Conservation (phyloP, 352 stramenopile genomes). For the Phytophthora podocarpi region DNA sequence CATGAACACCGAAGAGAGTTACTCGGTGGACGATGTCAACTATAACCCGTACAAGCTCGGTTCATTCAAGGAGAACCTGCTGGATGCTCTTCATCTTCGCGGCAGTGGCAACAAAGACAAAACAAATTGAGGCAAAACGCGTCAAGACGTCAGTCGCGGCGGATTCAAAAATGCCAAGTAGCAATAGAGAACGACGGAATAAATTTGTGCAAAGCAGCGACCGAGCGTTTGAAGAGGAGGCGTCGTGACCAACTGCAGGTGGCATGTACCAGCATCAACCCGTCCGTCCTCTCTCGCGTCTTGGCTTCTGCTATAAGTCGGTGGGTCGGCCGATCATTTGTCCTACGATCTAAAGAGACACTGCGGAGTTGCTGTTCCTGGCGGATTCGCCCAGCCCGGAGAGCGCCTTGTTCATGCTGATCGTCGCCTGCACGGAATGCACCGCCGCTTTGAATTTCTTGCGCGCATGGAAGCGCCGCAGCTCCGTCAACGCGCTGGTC, state of each 20-base stretch:
- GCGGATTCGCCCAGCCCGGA: slow-evolving; percentile 34
- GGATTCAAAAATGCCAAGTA: slow-evolving; percentile 6
- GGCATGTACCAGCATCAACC: background rate
- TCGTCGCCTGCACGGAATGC: slow-evolving; percentile 79
- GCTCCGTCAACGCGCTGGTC: slow-evolving; percentile 72
- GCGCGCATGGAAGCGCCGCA: slow-evolving; percentile 81
- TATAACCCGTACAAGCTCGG: slow-evolving; percentile 80
- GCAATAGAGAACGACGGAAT: slow-evolving; percentile 29
- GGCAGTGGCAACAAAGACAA: slow-evolving; percentile 34
- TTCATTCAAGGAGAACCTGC: slow-evolving; percentile 60
- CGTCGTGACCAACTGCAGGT: no score
- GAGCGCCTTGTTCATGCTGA: slow-evolving; percentile 82
- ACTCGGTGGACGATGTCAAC: slow-evolving; percentile 74
- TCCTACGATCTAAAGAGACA: slow-evolving; percentile 48
- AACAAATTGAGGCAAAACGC: slow-evolving; percentile 16
- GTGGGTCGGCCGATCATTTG: background rate
- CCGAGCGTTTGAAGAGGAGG: slow-evolving; percentile 17
- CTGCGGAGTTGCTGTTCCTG: slow-evolving; percentile 39
- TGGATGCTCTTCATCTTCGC: slow-evolving; percentile 56
- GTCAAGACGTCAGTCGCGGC: background rate
- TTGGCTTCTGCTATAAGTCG: slow-evolving; percentile 13
- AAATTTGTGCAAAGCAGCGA: slow-evolving; percentile 37
- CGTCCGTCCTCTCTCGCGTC: slow-evolving; percentile 3
- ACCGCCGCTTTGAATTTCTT: slow-evolving; percentile 88
- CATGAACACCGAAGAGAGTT: slow-evolving; percentile 74